Evolutionary conservation across 306 rosid genomes (phyloP), one percentile per base, ranked within the genome.

Genomic region (Ammopiptanthus mongolicus): DNA sequence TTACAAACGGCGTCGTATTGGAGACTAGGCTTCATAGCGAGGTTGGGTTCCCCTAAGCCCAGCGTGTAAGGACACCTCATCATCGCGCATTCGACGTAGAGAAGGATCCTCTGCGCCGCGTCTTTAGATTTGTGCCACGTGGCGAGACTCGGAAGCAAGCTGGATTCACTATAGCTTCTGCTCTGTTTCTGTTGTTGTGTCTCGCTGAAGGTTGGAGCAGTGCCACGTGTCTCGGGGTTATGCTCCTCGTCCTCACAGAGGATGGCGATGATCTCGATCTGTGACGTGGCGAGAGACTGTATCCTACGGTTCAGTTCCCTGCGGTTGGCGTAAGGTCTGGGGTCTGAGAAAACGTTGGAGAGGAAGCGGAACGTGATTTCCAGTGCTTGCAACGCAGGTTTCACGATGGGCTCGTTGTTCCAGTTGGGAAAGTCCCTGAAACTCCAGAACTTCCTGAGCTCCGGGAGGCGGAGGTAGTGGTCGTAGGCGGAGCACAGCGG

Each of bases 31-130:
- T 93, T 93, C 0, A 87, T 92, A 0, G 82, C 75, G 4, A 91
- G 81, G 79, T 93, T 93, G 18, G 96, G 90, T 60, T 93, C 98
- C 0, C 98, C 98, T 41, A 93, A 66, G 0, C 98, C 98, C 13
- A 93, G 73, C 1, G 97, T 83, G 84, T 86, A 93, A 12, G 90
- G 82, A 63, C 97, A 91, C 67, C 87, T 79, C 63, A 72, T 74
- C 94, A 93, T 86, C 80, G 83, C 88, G 86, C 94, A 88, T 56
- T 93, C 98, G n/a, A 93, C 80, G 11, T 90, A 75, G 77, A 78
- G 86, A 6, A 89, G 69, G 8, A 93, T 89, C 84, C 87, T 86
- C 90, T 88, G 90, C 21, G 93, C 94, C 0, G 73, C 62, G 31
- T 75, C 80, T 76, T 84, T 88, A 0, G 98, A 84, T 71, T 78